Base-by-base conservation (phyloP, 345 rosid genomes). In the Lepidium aucheri region DNA sequence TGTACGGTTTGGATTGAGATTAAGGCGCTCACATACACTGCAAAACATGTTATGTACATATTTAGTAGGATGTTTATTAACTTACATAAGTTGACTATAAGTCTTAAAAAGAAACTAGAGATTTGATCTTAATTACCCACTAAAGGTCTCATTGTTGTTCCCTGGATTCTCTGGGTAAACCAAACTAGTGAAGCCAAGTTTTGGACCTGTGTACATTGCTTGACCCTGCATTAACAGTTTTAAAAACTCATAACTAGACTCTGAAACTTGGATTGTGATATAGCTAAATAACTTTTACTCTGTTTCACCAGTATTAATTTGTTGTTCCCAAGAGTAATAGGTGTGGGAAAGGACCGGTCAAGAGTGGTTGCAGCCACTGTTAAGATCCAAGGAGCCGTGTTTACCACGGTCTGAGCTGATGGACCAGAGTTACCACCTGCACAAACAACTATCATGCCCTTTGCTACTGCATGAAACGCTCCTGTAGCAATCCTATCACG, bases 341-440 rank as follows among this genome's bases (percentile, higher is more conserved):
- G 55, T 9, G 81, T 76, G 3, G 73, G 66, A 62, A 81, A 81
- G 7, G 83, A 76, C 56, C 86, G 82, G 14, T 84, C 88, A 30
- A 79, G 35, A 45, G 80, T 84, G 14, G 74, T 79, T 14, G 83
- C 84, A 18, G 82, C 86, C 2, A 84, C 83, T 0, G 82, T 79
- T 6, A 81, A 5, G 5, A 81, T 74, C 88, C 83, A 84, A 4
- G 86, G 85, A 24, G 86, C 80, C 0, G 64, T 46, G 35, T 84
- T 84, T 11, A 17, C 10, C 8, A 84, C 78, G 0, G 86, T 78
- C 34, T 74, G 67, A 74, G 77, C 74, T 4, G 16, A 58, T 0
- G 83, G 79, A 22, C 83, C 79, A 5, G 33, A 17, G 59, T 77
- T 80, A 45, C 46, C 75, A 15, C 73, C 79, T 0, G 61, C 24